Percentiles rank a stretch among this genome's conserved stretches.
Conservation (phyloP, 805 yeast species). For the Lipomyces oligophaga region DNA sequence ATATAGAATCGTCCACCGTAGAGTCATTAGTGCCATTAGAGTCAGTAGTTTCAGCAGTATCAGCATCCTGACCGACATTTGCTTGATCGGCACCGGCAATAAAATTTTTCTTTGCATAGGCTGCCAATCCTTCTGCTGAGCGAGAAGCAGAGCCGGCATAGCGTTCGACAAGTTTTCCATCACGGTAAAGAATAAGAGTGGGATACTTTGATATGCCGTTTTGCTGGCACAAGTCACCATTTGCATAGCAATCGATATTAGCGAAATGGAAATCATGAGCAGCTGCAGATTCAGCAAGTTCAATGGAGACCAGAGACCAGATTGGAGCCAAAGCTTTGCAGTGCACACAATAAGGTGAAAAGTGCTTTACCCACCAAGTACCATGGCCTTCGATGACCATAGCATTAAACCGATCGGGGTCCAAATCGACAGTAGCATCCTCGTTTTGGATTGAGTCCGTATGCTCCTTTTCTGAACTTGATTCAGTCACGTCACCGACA, state of each 20-base stretch:
- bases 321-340: conserved; percentile 75
- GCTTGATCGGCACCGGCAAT: not conserved
- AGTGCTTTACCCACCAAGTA: conserved; percentile 78
- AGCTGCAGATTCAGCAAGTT: conserved; percentile 46
- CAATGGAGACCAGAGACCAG: conserved; percentile 67
- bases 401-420: conserved; percentile 9
- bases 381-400: conserved; percentile 38
- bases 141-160: conserved; percentile 18
- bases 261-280: conserved; percentile 52
- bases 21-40: conserved; percentile 2
- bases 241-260: conserved; percentile 80
- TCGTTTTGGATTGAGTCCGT: too few species aligned
- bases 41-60: conserved; percentile 1
- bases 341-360: conserved; percentile 83
- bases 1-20: conserved; percentile 2
- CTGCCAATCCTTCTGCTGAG: conserved; percentile 15
- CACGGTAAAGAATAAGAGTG: conserved; percentile 55
- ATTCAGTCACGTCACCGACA: too few species aligned
- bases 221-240: conserved; percentile 78
- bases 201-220: conserved; percentile 71
- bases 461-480: too few species aligned
- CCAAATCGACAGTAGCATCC: conserved; percentile 22
- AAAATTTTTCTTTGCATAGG: conserved; percentile 17
- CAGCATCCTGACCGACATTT: conserved; percentile 6
- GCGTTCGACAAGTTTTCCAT: conserved; percentile 35